Evolutionary conservation across 1,284 basidiomycete species (phyloP).

Genomic region (Lignosus rhinocerotis): DNA sequence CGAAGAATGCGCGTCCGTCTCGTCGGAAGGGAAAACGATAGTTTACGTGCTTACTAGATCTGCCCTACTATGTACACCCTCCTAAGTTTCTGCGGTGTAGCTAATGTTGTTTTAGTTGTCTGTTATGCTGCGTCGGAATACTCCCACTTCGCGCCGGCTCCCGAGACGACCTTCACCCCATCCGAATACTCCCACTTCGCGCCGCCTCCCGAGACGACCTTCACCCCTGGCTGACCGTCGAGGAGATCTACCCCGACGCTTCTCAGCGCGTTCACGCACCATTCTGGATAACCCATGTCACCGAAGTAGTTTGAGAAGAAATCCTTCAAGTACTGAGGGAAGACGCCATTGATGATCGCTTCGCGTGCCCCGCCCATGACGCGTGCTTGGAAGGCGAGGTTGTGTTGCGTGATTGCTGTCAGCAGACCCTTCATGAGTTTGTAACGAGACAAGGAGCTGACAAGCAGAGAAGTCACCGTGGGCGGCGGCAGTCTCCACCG

Average conservation of each 20-base stretch:
- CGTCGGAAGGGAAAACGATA: slow-evolving; percentile 51
- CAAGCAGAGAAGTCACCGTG: slow-evolving; percentile 53
- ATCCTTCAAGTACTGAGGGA: slow-evolving; percentile 69
- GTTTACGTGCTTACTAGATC: slow-evolving; percentile 1
- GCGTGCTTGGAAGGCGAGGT: slow-evolving; percentile 79
- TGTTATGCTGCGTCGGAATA: slow-evolving; percentile 26
- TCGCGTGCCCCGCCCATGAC: slow-evolving; percentile 79
- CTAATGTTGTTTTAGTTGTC: not conserved
- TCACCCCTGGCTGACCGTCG: slow-evolving; percentile 45
- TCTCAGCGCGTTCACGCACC: slow-evolving; percentile 78
- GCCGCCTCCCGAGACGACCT: slow-evolving; percentile 59
- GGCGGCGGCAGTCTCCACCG: slow-evolving; percentile 77
- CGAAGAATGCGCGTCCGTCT: slow-evolving; percentile 75
- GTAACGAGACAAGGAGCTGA: not conserved
- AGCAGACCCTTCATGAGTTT: slow-evolving; percentile 11
- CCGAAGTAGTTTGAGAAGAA: slow-evolving; percentile 79
- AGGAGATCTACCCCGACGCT: slow-evolving; percentile 78
- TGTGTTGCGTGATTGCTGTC: slow-evolving; percentile 75
- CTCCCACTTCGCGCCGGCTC: slow-evolving; percentile 75
- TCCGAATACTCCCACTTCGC: slow-evolving; percentile 71
- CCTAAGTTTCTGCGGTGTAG: not conserved
- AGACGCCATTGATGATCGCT: slow-evolving; percentile 73
- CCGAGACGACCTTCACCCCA: slow-evolving; percentile 51
- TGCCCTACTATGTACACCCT: not conserved
- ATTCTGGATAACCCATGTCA: slow-evolving; percentile 71